Conservation (phyloP, 305 asterid genomes). For the Rubia occidens region DNA sequence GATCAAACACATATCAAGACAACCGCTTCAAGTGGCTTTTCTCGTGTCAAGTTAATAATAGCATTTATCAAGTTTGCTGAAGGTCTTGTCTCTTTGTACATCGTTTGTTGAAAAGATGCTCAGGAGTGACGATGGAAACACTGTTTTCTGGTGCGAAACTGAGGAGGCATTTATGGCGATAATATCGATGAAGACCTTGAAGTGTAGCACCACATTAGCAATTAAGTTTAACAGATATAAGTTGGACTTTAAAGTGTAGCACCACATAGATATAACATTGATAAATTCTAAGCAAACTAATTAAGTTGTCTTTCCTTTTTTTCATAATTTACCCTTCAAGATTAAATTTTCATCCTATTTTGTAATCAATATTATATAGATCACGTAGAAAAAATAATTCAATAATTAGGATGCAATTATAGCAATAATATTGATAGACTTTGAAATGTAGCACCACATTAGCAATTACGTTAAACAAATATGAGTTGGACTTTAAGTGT, state of each 20-base stretch:
- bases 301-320: too few species aligned
- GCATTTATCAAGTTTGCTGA: neutral
- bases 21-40: constrained; percentile 3
- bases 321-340: too few species aligned
- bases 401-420: neutral
- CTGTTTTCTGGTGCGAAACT: neutral
- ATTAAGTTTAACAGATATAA: neutral
- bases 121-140: neutral
- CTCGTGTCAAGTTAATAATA: neutral
- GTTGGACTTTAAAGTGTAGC: too few species aligned
- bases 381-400: too few species aligned
- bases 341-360: too few species aligned
- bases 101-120: neutral
- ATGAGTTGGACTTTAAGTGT: too few species aligned
- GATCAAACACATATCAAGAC: neutral
- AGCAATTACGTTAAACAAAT: neutral
- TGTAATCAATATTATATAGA: too few species aligned
- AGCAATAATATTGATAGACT: too few species aligned
- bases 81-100: neutral
- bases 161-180: neutral
- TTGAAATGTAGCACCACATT: neutral
- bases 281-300: too few species aligned
- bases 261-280: too few species aligned
- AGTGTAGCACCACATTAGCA: neutral
- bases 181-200: neutral